These are phyloP conservation scores for Bipolaris victoriae DNA, from an alignment of 2,329 filamentous ascomycete species.

Conservation along the genomic window DNA sequence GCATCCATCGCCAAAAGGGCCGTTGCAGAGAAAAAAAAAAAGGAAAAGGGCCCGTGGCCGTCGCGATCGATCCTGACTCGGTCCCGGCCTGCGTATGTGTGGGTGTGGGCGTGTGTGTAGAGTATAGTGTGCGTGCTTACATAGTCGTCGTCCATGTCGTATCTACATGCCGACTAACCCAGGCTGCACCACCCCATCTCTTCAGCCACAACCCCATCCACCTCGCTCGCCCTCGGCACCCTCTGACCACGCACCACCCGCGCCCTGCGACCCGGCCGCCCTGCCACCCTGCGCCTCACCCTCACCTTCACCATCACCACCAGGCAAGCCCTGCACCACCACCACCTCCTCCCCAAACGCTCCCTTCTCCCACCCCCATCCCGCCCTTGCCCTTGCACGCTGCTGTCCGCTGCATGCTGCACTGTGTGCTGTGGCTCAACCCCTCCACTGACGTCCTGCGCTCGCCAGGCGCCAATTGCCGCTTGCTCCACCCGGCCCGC, in stretches of 20 bases:
- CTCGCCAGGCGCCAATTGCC: not conserved
- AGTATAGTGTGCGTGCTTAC: too few relatives aligned
- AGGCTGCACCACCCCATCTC: slow-evolving; percentile 7
- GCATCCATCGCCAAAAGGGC: not conserved
- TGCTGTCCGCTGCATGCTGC: not conserved
- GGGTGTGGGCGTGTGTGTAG: too few relatives aligned
- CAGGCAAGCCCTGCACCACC: slow-evolving; percentile 7
- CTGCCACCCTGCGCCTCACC: slow-evolving; percentile 7
- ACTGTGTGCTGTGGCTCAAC: slow-evolving; percentile 1
- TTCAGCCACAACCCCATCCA: slow-evolving; percentile 16
- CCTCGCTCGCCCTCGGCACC: slow-evolving; percentile 14
- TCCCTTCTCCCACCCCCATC: not conserved
- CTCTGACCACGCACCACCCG: slow-evolving; percentile 6
- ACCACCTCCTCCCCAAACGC: slow-evolving; percentile 8
- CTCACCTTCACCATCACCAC: not conserved
- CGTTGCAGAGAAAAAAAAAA: not conserved
- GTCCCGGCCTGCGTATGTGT: not conserved
- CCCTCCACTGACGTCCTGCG: slow-evolving; percentile 6
- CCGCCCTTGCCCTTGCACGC: slow-evolving; percentile 1
- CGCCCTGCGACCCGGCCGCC: slow-evolving; percentile 7
- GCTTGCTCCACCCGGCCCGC: slow-evolving; percentile 16
- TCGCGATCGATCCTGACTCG: not conserved
- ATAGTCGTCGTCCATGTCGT: too few relatives aligned
- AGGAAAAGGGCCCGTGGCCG: not conserved
- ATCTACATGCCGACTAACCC: too few relatives aligned